Base-by-base conservation (phyloP, 441 rosid genomes). In the Gossypium aridum region DNA sequence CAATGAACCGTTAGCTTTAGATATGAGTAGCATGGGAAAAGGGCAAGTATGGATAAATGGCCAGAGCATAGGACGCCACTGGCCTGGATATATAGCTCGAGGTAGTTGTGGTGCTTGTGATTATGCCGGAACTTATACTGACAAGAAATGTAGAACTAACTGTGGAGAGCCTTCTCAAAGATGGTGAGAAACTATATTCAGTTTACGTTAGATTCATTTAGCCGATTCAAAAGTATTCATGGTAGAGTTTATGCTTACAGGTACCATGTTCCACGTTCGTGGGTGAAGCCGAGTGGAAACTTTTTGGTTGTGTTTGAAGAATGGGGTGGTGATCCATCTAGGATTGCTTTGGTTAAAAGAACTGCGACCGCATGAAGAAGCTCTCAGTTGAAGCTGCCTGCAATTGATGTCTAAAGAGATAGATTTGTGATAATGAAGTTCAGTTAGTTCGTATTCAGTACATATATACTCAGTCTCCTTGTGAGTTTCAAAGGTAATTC, bases 1-100 rank as follows among this genome's bases (percentile, higher is more conserved):
- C 53, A 82, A 76, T 16, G 86, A 87, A 64, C 92, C 92, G 9
- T 60, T 90, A 73, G 92, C 92, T 68, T 73, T 90, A 26, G 94
- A 90, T 68, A 85, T 90, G 92, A 79, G 85, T 77, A 84, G 87
- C 80, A 90, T 90, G 92, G 91, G 91, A 17, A 90, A 90, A 76
- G 94, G 94, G 57, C 86, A 85, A 76, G 70, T 88, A 37, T 90
- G 94, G 94, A 81, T 90, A 47, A 90, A 90, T 28, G 92, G 92
- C 51, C 74, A 85, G 80, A 88, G 85, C 80, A 85, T 90, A 31
- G 94, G 94, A 55, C 85, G 92, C 34, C 83, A 90, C 77, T 88
- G 89, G 92, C 85, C 90, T 4, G 85, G 70, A 25, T 85, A 86
- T 37, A 83, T 66, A 64, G 92, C 92, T 17, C 76, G 45, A 16